Conservation (phyloP, 2,329 filamentous ascomycete species). For the Aciculosporium take region DNA sequence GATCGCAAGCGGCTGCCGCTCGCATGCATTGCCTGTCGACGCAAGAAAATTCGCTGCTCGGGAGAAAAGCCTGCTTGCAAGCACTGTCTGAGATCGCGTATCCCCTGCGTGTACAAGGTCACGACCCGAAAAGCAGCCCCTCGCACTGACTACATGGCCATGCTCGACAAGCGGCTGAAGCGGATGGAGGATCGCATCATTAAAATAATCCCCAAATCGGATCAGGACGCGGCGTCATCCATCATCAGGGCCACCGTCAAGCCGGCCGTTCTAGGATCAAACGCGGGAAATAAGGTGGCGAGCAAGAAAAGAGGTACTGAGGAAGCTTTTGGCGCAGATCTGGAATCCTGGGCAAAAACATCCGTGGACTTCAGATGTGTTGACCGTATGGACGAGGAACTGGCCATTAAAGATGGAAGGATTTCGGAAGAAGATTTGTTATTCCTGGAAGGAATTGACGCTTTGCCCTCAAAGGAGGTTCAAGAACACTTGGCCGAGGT, state of each 20-base stretch:
- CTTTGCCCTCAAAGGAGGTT: constrained; percentile 69
- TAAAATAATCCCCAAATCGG: constrained; percentile 81
- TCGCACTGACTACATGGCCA: constrained; percentile 96
- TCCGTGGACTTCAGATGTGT: constrained; percentile 35
- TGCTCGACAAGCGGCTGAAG: constrained; percentile 90
- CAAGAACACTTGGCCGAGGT: constrained; percentile 89
- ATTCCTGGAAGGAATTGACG: constrained; percentile 67
- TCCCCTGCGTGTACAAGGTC: constrained; percentile 95
- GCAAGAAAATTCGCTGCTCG: constrained; percentile 96
- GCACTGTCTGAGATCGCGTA: constrained; percentile 81
- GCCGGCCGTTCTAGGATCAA: constrained; percentile 50
- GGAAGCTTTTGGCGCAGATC: constrained; percentile 70
- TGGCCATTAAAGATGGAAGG: constrained; percentile 41
- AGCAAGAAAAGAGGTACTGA: constrained; percentile 72
- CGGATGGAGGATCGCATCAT: constrained; percentile 97
- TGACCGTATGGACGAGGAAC: constrained; percentile 22
- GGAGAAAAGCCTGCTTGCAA: constrained; percentile 97
- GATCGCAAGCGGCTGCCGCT: constrained; percentile 85
- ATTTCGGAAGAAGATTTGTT: constrained; percentile 63
- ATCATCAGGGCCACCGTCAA: constrained; percentile 76
- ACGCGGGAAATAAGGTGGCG: constrained; percentile 28
- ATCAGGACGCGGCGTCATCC: constrained; percentile 50
- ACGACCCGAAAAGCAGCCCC: constrained; percentile 89
- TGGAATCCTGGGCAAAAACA: constrained; percentile 66
- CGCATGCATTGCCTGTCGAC: constrained; percentile 86